phyloP scores from a whole-genome alignment of 495 filamentous ascomycete genomes.

The Neurospora sp. region DNA sequence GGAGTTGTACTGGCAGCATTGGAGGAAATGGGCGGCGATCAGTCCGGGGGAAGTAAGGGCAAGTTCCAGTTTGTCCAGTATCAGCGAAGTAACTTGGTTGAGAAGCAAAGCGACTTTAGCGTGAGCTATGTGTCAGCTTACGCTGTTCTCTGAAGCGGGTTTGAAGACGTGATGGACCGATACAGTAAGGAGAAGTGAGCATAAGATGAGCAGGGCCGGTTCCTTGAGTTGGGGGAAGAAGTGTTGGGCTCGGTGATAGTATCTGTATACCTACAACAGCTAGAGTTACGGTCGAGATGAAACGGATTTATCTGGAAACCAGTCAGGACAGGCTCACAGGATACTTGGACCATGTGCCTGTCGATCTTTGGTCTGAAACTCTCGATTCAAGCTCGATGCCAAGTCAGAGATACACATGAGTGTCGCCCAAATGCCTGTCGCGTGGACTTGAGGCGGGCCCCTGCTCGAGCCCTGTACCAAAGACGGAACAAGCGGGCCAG shows the following conservation, averaged over 20 bases:
- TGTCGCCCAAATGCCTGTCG: background rate
- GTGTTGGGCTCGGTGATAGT: background rate
- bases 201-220: background rate
- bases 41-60: constrained; percentile 35
- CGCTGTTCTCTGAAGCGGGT: constrained; percentile 41
- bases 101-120: constrained; percentile 64
- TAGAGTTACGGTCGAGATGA: background rate
- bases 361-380: constrained; percentile 27
- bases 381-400: background rate
- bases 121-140: constrained; percentile 90
- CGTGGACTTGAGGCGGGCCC: background rate
- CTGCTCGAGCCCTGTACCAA: background rate
- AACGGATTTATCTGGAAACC: background rate
- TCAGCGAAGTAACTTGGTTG: constrained; percentile 76
- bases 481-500: background rate
- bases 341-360: constrained; percentile 9
- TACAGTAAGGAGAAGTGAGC: background rate
- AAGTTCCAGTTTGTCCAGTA: constrained; percentile 83
- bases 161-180: background rate
- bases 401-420: background rate
- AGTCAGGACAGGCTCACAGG: background rate
- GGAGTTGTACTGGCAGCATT: constrained; percentile 86
- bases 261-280: background rate
- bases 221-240: background rate
- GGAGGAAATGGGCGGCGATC: constrained; percentile 44